Conservation (phyloP, 192 early-diverging fungal species). For the Endogone sp. region DNA sequence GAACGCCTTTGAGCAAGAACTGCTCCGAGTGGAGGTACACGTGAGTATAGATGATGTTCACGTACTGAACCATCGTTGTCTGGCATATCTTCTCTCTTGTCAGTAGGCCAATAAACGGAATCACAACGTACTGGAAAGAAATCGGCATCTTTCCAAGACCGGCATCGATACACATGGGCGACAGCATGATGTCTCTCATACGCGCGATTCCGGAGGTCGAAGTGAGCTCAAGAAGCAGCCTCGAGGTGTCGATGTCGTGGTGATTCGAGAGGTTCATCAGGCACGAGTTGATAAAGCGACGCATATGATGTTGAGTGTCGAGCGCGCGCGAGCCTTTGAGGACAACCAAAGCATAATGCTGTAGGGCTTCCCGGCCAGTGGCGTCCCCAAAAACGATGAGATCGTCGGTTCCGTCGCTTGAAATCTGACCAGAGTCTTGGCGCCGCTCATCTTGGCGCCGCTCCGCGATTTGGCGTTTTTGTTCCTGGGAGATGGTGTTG, state of each 20-base stretch:
- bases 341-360: background rate
- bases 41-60: conserved; percentile 22
- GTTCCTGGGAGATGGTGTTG: background rate
- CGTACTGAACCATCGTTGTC: conserved; percentile 23
- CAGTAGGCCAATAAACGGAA: conserved; percentile 37
- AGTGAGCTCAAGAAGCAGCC: background rate
- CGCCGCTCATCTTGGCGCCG: background rate
- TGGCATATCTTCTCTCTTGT: conserved; percentile 26
- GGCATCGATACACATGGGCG: background rate
- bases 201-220: background rate
- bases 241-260: background rate
- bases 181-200: background rate
- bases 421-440: background rate
- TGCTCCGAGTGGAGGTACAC: conserved; percentile 19
- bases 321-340: background rate
- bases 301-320: background rate
- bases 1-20: conserved; percentile 21
- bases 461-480: background rate
- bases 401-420: background rate
- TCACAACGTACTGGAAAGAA: conserved; percentile 26
- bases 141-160: background rate
- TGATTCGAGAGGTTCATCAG: background rate
- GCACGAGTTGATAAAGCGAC: background rate
- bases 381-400: background rate
- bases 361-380: background rate